Evolutionary conservation across 306 rosid species (phyloP), one percentile per base, ranked within the genome.

Genomic region (Casuarina glauca): DNA sequence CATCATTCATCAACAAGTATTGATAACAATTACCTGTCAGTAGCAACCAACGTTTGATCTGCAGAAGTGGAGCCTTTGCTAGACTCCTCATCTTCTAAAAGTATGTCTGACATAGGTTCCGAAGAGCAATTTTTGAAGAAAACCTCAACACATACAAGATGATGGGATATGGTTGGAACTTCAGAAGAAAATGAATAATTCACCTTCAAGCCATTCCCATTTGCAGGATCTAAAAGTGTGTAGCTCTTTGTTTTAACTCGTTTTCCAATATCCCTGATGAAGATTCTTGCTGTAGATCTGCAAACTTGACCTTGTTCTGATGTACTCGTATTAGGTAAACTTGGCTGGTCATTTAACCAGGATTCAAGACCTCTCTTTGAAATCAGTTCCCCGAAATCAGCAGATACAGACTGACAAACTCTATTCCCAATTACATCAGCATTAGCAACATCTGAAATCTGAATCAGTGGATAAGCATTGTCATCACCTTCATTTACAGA

Each of bases 191-290:
- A 96, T 78, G 89, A 88, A 84, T 93, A 93, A 49, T 93, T 90
- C 82, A 90, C 94, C 87, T 85, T 91, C 79, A 96, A 91, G 79
- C 99, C 99, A 64, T 87, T 89, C 81, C 98, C 98, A 77, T 87
- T 88, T 73, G 89, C 79, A 78, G 98, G 91, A 82, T 88, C 94
- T 79, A 93, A 79, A 80, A 96, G 98, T 73, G 68, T 49, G 73
- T 93, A 89, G 84, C 76, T 82, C 89, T 96, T 96, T 61, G 84
- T 90, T 82, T 85, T 87, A 74, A 91, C 84, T 69, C 86, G 88
- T 50, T 82, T 82, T 80, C 80, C 83, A 55, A 96, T 80, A 83
- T 91, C 84, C 13, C 99, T 90, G 8, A 96, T 90, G 75, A 90
- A 93, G 82, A 96, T 96, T 90, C 96, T 90, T 71, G 99, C 99